These are phyloP conservation scores for Pleurotus tuber-regium DNA, from an alignment of 768 basidiomycete genomes.

Conservation along the genomic window DNA sequence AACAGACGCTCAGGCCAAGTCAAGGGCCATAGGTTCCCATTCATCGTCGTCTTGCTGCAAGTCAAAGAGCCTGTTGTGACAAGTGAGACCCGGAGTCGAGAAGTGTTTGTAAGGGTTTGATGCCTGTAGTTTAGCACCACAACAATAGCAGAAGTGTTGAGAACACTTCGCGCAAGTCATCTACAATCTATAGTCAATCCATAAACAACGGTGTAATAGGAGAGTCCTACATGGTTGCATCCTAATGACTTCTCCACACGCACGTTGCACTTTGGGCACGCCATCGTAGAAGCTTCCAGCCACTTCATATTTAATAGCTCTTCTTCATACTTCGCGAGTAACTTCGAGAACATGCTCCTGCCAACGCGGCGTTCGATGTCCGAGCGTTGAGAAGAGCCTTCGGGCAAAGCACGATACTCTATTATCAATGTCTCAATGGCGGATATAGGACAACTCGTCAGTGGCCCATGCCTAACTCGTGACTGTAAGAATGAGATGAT, in stretches of 20 bases:
- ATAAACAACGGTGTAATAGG: no score
- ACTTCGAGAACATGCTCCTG: conserved; percentile 50
- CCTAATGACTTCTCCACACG: conserved; percentile 75
- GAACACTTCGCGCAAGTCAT: conserved; percentile 78
- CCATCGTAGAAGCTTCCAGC: conserved; percentile 65
- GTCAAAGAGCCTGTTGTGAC: conserved; percentile 72
- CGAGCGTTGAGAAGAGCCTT: conserved; percentile 46
- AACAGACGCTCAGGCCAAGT: conserved; percentile 26
- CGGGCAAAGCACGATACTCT: conserved; percentile 61
- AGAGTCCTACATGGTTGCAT: conserved; percentile 75
- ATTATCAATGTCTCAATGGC: conserved; percentile 61
- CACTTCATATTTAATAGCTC: conserved; percentile 73
- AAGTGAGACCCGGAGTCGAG: conserved; percentile 45
- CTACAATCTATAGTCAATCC: no score
- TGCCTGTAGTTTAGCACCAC: conserved; percentile 51
- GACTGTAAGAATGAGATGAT: conserved; percentile 7
- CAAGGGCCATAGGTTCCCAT: conserved; percentile 45
- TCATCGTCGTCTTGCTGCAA: conserved; percentile 35
- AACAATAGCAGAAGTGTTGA: conserved; percentile 82
- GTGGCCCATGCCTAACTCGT: conserved; percentile 77
- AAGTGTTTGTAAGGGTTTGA: conserved; percentile 69
- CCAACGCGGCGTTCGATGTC: conserved; percentile 67
- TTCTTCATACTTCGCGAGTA: conserved; percentile 66
- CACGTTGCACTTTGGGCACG: conserved; percentile 71
- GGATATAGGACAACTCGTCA: conserved; percentile 66